Evolutionary conservation across 2,329 filamentous ascomycete species (phyloP).

Genomic region (Fusarium veterinarium): DNA sequence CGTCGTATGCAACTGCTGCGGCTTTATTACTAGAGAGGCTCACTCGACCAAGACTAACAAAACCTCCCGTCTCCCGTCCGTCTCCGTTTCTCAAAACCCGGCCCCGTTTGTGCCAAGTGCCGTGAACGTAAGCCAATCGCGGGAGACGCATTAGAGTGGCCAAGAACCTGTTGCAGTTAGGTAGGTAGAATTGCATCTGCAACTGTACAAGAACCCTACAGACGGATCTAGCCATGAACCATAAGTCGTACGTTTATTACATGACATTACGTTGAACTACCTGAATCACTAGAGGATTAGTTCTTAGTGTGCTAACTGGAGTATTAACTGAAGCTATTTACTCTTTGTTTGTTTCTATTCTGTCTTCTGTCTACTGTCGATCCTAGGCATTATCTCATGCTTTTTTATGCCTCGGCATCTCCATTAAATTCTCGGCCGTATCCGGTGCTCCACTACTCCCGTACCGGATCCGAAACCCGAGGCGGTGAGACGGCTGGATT

Average conservation of each 20-base stretch:
- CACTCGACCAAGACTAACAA: not conserved
- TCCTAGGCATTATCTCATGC: not conserved
- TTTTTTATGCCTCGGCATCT: not conserved
- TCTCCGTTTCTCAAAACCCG: not conserved
- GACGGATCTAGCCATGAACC: not conserved
- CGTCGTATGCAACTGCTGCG: conserved; percentile 1
- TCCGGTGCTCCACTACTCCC: not conserved
- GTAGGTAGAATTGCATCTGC: not conserved
- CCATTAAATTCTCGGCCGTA: not conserved
- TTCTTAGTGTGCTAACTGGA: not conserved
- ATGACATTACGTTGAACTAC: not conserved
- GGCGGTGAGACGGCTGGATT: conserved; percentile 6
- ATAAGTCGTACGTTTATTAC: not conserved
- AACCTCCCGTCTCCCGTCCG: not conserved
- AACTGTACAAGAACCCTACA: not conserved
- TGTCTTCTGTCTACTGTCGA: not conserved
- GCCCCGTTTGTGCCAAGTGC: not conserved
- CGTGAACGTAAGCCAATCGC: conserved; percentile 7
- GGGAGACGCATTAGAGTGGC: not conserved
- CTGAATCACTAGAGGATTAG: not conserved
- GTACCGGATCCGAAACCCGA: conserved; percentile 2
- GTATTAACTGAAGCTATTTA: not conserved
- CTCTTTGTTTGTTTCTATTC: not conserved
- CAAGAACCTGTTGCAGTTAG: not conserved
- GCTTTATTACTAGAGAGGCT: not conserved